A percentile compares a stretch with the other conserved stretches of the same genome.
Evolutionary conservation across 805 yeast species (phyloP).

Genomic region (Cyberlindnera suaveolens): DNA sequence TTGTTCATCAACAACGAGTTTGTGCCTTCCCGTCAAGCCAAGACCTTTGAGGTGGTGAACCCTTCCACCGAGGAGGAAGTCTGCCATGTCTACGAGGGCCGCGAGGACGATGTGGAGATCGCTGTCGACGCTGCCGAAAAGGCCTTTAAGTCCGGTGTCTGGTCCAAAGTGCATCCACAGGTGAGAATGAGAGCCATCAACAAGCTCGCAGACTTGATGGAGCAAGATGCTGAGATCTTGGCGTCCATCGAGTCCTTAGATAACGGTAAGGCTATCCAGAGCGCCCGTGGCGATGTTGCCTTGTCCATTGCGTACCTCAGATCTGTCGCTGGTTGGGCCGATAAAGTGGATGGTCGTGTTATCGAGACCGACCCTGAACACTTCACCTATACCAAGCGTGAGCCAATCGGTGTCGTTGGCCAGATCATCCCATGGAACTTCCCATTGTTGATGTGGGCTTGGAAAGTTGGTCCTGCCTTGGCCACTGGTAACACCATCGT

Average conservation of each 20-base stretch:
- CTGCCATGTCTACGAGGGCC: slow-evolving; percentile 67
- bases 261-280: slow-evolving; percentile 76
- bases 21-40: slow-evolving; percentile 49
- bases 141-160: slow-evolving; percentile 69
- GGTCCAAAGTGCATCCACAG: slow-evolving; percentile 68
- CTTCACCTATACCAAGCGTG: slow-evolving; percentile 75
- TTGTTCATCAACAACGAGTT: slow-evolving; percentile 72
- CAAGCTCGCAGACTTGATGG: slow-evolving; percentile 75
- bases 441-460: slow-evolving; percentile 88
- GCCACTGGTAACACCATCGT: slow-evolving; percentile 89
- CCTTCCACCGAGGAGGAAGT: slow-evolving; percentile 71
- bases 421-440: slow-evolving; percentile 97
- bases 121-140: slow-evolving; percentile 78
- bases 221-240: slow-evolving; percentile 60
- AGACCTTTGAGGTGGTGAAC: slow-evolving; percentile 56
- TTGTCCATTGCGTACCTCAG: slow-evolving; percentile 65
- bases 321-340: slow-evolving; percentile 89
- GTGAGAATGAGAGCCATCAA: slow-evolving; percentile 55
- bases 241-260: slow-evolving; percentile 83
- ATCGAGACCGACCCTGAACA: slow-evolving; percentile 71
- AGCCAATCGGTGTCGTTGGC: slow-evolving; percentile 93
- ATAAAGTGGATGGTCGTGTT: slow-evolving; percentile 71
- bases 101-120: slow-evolving; percentile 68
- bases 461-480: slow-evolving; percentile 92
- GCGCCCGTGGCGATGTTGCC: slow-evolving; percentile 71